Conservation (phyloP, 2,329 filamentous ascomycete genomes). For the Colletotrichum sublineola region DNA sequence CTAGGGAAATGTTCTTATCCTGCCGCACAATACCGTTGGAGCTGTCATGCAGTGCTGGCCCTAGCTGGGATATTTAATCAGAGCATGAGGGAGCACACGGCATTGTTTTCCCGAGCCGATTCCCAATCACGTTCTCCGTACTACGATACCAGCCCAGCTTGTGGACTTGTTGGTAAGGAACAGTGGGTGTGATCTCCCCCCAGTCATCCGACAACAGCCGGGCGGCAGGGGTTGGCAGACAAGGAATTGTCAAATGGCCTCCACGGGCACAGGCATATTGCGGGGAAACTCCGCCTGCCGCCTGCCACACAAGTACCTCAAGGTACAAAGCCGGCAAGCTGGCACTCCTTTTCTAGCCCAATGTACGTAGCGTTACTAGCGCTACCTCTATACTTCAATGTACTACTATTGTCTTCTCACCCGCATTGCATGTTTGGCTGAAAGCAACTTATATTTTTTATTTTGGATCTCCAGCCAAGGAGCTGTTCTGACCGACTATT, state of each 20-base stretch:
- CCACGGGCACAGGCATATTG: constrained; percentile 27
- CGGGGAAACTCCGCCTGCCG: constrained; percentile 35
- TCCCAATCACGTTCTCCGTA: constrained; percentile 11
- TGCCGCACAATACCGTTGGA: not conserved
- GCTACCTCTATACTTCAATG: not conserved
- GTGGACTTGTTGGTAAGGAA: constrained; percentile 1
- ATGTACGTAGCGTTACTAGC: not conserved
- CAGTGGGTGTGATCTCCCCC: constrained; percentile 26
- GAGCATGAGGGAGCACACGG: no score
- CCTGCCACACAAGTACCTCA: constrained; percentile 13
- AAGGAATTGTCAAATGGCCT: constrained; percentile 22
- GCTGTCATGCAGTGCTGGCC: constrained; percentile 22
- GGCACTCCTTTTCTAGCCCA: not conserved
- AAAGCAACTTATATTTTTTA: not conserved
- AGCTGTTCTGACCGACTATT: not conserved
- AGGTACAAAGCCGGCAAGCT: not conserved
- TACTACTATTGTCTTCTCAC: not conserved
- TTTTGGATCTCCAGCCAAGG: not conserved
- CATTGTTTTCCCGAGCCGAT: constrained; percentile 5
- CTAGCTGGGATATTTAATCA: not conserved
- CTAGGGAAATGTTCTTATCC: constrained; percentile 14
- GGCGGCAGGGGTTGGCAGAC: constrained; percentile 9
- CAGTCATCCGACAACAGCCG: constrained; percentile 28
- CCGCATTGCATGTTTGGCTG: not conserved
- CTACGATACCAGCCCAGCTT: constrained; percentile 8